phyloP scores from a whole-genome alignment of 2,329 filamentous ascomycete genomes.

The Botrytis fragariae region DNA sequence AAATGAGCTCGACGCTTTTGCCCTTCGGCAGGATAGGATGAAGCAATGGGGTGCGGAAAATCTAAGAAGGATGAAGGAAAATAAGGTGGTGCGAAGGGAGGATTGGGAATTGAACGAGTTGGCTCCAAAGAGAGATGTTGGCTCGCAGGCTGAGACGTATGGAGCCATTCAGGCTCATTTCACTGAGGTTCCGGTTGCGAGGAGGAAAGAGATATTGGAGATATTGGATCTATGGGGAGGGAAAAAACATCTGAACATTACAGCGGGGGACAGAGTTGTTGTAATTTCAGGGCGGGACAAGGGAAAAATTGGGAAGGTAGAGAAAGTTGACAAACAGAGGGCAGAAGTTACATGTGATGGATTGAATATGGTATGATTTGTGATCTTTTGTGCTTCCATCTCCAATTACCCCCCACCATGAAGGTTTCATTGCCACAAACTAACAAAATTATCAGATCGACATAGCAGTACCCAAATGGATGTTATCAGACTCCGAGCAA shows the following conservation, averaged over 20 bases:
- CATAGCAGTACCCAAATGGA: constrained; percentile 43
- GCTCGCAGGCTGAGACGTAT: constrained; percentile 54
- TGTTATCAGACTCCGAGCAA: constrained; percentile 41
- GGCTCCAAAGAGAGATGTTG: constrained; percentile 72
- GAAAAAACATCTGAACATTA: constrained; percentile 57
- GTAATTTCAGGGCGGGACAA: constrained; percentile 74
- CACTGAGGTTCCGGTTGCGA: constrained; percentile 36
- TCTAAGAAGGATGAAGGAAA: constrained; percentile 42
- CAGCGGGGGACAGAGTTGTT: constrained; percentile 74
- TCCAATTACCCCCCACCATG: background rate
- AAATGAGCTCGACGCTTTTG: constrained; percentile 22
- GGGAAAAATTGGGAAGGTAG: constrained; percentile 78
- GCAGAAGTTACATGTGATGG: constrained; percentile 62
- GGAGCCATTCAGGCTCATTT: constrained; percentile 50
- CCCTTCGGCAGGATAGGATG: background rate
- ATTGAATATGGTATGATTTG: constrained; percentile 58
- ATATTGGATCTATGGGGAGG: constrained; percentile 39
- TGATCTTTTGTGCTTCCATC: background rate
- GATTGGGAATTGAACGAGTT: constrained; percentile 77
- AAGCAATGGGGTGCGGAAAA: constrained; percentile 10
- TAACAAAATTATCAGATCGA: constrained; percentile 40
- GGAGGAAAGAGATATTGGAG: constrained; percentile 30
- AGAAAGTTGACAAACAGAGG: constrained; percentile 50
- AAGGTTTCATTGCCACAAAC: background rate
- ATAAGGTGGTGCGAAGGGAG: constrained; percentile 61